Evolutionary conservation across 2,329 filamentous ascomycete species (phyloP).

Genomic region (Trichophyton mentagrophytes): DNA sequence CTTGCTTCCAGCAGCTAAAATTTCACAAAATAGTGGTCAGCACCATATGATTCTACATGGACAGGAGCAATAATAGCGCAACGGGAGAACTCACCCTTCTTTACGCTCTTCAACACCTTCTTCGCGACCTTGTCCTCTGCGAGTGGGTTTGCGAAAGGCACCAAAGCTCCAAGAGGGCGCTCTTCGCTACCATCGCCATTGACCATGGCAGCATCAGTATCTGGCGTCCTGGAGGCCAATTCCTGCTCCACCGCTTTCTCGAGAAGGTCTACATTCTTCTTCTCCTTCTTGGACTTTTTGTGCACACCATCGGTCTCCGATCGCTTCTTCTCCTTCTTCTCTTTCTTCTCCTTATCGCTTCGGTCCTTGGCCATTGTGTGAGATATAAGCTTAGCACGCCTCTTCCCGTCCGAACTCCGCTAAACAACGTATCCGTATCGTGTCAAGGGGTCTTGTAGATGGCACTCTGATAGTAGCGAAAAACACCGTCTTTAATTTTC

Average conservation of each 20-base stretch:
- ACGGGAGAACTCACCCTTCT: conserved; percentile 32
- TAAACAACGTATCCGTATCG: background rate
- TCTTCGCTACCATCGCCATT: conserved; percentile 16
- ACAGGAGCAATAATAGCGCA: background rate
- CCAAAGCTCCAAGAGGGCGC: conserved; percentile 34
- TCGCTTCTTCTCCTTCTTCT: conserved; percentile 33
- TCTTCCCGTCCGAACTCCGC: background rate
- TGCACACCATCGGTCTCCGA: conserved; percentile 34
- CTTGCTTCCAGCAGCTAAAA: conserved; percentile 79
- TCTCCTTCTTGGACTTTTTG: conserved; percentile 37
- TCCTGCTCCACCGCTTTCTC: conserved; percentile 30
- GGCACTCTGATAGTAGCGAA: background rate
- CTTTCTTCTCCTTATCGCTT: conserved; percentile 32
- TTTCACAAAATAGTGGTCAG: conserved; percentile 13
- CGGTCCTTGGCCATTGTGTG: conserved; percentile 36
- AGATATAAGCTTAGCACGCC: background rate
- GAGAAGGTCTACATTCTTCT: conserved; percentile 30
- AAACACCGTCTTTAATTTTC: background rate
- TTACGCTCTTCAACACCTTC: conserved; percentile 41
- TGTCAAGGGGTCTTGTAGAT: background rate
- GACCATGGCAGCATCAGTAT: conserved; percentile 19
- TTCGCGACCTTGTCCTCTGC: conserved; percentile 40
- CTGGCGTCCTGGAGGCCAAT: conserved; percentile 25
- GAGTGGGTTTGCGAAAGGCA: conserved; percentile 39
- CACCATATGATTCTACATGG: background rate